Conservation (phyloP, 2,329 filamentous ascomycete species). For the Chaetomium sp. region DNA sequence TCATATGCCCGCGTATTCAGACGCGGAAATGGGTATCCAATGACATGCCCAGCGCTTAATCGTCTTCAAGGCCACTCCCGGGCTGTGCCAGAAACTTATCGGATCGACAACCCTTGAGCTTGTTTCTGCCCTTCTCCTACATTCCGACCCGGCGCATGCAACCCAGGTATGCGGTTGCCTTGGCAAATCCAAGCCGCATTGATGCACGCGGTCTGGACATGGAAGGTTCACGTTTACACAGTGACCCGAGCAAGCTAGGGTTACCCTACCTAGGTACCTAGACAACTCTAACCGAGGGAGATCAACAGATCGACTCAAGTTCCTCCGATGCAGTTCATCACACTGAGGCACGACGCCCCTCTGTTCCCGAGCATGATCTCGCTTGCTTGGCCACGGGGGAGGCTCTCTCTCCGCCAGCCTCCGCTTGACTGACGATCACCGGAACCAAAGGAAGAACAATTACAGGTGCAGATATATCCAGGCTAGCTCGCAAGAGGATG, state of each 20-base stretch:
- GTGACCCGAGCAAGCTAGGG: background rate
- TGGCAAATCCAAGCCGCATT: background rate
- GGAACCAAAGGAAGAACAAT: background rate
- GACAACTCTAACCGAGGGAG: background rate
- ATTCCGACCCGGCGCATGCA: background rate
- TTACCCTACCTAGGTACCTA: background rate
- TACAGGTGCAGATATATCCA: background rate
- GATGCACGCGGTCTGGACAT: background rate
- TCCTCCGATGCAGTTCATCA: background rate
- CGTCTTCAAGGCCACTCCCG: background rate
- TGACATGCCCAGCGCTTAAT: background rate
- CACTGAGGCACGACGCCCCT: background rate
- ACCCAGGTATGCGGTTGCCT: conserved; percentile 6
- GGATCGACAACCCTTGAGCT: background rate
- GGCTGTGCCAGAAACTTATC: background rate
- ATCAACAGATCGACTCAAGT: background rate
- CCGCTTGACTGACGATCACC: background rate
- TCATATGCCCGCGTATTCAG: background rate
- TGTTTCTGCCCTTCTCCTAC: background rate
- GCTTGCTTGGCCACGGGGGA: background rate
- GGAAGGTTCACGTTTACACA: background rate
- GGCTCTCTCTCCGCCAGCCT: background rate
- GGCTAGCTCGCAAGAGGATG: background rate
- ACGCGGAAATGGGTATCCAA: background rate
- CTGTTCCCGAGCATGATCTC: background rate